Evolutionary conservation across 768 basidiomycete species (phyloP).

Genomic region (Pisolithus sp.): DNA sequence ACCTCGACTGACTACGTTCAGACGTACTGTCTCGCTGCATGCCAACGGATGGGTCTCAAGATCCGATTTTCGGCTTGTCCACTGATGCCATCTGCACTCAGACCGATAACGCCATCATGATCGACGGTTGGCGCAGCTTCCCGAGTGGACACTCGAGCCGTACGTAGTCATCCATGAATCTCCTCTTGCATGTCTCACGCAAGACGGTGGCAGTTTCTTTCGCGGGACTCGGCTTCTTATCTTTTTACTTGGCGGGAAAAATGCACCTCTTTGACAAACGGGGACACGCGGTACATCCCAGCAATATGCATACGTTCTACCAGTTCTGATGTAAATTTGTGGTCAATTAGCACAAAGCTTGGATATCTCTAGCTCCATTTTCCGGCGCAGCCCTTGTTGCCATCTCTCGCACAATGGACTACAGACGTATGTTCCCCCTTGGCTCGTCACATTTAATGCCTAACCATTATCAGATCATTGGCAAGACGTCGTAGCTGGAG

Average conservation of each 20-base stretch:
- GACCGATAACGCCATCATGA: conserved; percentile 46
- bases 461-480: conserved; percentile 61
- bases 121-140: conserved; percentile 89
- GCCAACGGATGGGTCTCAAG: conserved; percentile 54
- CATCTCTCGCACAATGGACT: conserved; percentile 88
- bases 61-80: conserved; percentile 69
- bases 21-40: conserved; percentile 46
- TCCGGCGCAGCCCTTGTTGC: conserved; percentile 73
- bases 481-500: conserved; percentile 84
- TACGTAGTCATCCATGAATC: conserved; percentile 31
- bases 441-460: conserved; percentile 3
- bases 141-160: conserved; percentile 87
- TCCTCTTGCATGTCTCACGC: background rate
- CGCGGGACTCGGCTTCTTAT: conserved; percentile 84
- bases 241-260: conserved; percentile 88
- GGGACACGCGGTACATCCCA: conserved; percentile 55
- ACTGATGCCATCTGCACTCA: conserved; percentile 78
- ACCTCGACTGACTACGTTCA: background rate
- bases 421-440: conserved; percentile 50
- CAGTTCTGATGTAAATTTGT: conserved; percentile 1
- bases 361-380: conserved; percentile 76
- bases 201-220: conserved; percentile 62
- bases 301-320: background rate
- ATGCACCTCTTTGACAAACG: conserved; percentile 81
- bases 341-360: conserved; percentile 57